A percentile compares a stretch with the other conserved stretches of the same genome.
These are phyloP conservation scores for Solanum chaucha DNA, from an alignment of 257 asterid genomes.

Conservation along the genomic window DNA sequence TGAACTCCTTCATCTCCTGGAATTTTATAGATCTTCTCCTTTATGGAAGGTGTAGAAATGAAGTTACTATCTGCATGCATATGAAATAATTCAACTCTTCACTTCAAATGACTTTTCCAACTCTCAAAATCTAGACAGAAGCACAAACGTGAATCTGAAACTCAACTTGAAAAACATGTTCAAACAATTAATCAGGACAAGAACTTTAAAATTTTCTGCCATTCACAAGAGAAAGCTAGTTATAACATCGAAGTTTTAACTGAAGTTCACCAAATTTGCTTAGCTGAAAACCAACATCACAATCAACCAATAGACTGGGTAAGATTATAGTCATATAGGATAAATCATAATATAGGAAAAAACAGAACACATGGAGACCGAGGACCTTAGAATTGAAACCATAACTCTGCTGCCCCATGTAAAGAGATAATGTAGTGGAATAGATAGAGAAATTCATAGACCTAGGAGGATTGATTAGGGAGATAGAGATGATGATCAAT, in stretches of 20 bases:
- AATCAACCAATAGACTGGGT: neutral
- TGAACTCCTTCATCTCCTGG: constrained; percentile 6
- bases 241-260: neutral
- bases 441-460: too few relatives aligned
- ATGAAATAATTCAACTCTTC: neutral
- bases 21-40: constrained; percentile 14
- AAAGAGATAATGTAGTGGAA: neutral
- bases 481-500: too few relatives aligned
- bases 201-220: neutral
- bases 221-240: neutral
- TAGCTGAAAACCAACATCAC: neutral
- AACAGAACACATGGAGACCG: neutral
- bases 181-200: neutral
- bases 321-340: neutral
- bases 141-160: neutral
- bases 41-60: constrained; percentile 9
- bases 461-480: too few relatives aligned
- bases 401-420: neutral
- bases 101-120: neutral
- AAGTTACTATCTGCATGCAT: constrained; percentile 27
- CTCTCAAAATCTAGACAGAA: neutral
- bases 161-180: neutral
- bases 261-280: neutral
- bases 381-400: neutral
- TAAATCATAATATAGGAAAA: neutral